phyloP scores from a whole-genome alignment of 352 stramenopile genomes.

The Globisporangium paroecandrum region DNA sequence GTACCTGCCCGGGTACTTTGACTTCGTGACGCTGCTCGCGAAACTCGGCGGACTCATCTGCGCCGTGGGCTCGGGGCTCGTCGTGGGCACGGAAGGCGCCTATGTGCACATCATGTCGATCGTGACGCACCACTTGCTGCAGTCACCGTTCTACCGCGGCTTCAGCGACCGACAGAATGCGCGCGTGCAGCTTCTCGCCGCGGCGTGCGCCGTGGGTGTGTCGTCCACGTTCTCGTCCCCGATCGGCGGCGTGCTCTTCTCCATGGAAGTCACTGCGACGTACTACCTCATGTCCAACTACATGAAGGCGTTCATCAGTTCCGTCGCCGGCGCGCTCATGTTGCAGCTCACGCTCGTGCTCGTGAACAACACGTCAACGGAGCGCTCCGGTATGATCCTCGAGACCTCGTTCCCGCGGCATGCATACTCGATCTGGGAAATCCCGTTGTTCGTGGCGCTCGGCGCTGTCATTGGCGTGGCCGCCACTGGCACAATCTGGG shows the following conservation, averaged over 20 bases:
- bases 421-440: constrained; percentile 66
- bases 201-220: constrained; percentile 90
- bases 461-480: constrained; percentile 58
- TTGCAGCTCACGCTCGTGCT: constrained; percentile 64
- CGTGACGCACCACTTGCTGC: constrained; percentile 89
- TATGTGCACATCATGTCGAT: constrained; percentile 98
- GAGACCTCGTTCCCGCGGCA: constrained; percentile 45
- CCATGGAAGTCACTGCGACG: constrained; percentile 90
- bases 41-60: constrained; percentile 94
- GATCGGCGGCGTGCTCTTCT: constrained; percentile 93
- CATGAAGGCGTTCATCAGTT: constrained; percentile 87
- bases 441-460: constrained; percentile 64
- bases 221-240: constrained; percentile 91
- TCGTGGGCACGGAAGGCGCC: constrained; percentile 97
- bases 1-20: constrained; percentile 83
- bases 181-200: constrained; percentile 86
- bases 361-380: constrained; percentile 48
- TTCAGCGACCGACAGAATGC: constrained; percentile 80
- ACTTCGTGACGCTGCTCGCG: constrained; percentile 75
- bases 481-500: constrained; percentile 51
- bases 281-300: constrained; percentile 91
- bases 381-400: constrained; percentile 47
- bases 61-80: constrained; percentile 90
- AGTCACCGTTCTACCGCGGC: constrained; percentile 57
- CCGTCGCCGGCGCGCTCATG: constrained; percentile 73